Base-by-base conservation (phyloP, 306 rosid genomes). In the Vigna nakashimae region DNA sequence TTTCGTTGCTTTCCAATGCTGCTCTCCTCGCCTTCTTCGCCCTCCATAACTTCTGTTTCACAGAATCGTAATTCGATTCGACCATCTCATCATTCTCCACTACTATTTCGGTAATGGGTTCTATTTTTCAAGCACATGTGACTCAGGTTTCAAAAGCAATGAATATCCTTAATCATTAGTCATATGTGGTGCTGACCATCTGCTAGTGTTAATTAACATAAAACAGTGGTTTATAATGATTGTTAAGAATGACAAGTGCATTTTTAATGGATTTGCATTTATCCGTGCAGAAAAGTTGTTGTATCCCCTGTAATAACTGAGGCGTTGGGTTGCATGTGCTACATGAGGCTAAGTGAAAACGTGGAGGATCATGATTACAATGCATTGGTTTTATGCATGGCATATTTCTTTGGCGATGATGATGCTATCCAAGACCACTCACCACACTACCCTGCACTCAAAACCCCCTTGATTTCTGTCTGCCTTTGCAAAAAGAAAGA, bases 251-350 rank as follows among this genome's bases (percentile, higher is more conserved):
- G n/a, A 34, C 38, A 4, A 34, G 38, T 42, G 59, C 65, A 24
- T 79, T 30, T 9, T 42, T 11, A 46, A 56, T 36, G 40, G 6
- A 36, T 58, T 16, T 38, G 58, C 43, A 52, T 48, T 58, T 34
- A 49, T 34, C 16, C 22, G 73, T 43, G 58, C 65, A 63, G 14
- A 28, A 69, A 66, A 65, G 80, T 56, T 70, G 70, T 63, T 81
- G 69, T 60, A 65, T 10, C 34, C 55, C 76, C 26, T 36, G 18
- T 20, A 20, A 20, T 20, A 20, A 20, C 60, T 10, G 40, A 40
- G 69, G 18, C 38, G 18, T 84, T 84, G 81, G 82, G 72, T 55
- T 56, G 84, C 82, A 84, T 77, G 84, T 84, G 84, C 56, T 55
- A 49, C 79, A 63, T 52, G 66, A 13, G 26, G 46, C 67, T 55